phyloP scores from a whole-genome alignment of 495 filamentous ascomycete genomes.

The Tuber magnatum region DNA sequence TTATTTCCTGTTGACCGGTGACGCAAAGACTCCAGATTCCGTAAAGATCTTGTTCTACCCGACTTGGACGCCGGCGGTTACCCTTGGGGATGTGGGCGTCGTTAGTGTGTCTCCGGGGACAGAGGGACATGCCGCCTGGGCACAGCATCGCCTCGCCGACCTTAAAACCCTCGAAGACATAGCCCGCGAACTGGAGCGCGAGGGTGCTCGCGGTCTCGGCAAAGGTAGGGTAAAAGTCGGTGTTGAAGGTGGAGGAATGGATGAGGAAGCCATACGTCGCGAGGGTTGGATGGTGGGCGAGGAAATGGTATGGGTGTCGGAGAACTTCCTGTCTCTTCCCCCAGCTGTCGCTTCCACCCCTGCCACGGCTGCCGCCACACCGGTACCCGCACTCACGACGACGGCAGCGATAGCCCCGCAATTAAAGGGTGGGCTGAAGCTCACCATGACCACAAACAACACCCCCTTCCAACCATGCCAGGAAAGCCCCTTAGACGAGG shows the following conservation, averaged over 20 bases:
- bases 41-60: slow-evolving; percentile 33
- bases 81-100: slow-evolving; percentile 11
- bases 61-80: slow-evolving; percentile 30
- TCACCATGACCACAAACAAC: slow-evolving; percentile 17
- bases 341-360: slow-evolving; percentile 21
- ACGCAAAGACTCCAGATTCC: slow-evolving; percentile 17
- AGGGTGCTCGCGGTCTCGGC: slow-evolving; percentile 36
- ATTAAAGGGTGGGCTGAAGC: slow-evolving; percentile 12
- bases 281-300: slow-evolving; percentile 41
- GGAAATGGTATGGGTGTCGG: slow-evolving; percentile 39
- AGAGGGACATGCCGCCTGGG: slow-evolving; percentile 34
- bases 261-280: slow-evolving; percentile 38
- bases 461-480: slow-evolving; percentile 9
- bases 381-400: slow-evolving; percentile 18
- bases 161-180: slow-evolving; percentile 36
- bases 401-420: not conserved
- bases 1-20: slow-evolving; percentile 33
- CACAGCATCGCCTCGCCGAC: slow-evolving; percentile 31
- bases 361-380: slow-evolving; percentile 22
- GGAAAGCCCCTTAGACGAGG: slow-evolving; percentile 10
- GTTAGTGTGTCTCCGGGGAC: slow-evolving; percentile 12
- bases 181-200: slow-evolving; percentile 37
- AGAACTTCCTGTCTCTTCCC: slow-evolving; percentile 32
- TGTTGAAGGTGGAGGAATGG: slow-evolving; percentile 40
- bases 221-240: slow-evolving; percentile 38